phyloP scores from a whole-genome alignment of 495 filamentous ascomycete genomes.

The Penicillium mononematosum region DNA sequence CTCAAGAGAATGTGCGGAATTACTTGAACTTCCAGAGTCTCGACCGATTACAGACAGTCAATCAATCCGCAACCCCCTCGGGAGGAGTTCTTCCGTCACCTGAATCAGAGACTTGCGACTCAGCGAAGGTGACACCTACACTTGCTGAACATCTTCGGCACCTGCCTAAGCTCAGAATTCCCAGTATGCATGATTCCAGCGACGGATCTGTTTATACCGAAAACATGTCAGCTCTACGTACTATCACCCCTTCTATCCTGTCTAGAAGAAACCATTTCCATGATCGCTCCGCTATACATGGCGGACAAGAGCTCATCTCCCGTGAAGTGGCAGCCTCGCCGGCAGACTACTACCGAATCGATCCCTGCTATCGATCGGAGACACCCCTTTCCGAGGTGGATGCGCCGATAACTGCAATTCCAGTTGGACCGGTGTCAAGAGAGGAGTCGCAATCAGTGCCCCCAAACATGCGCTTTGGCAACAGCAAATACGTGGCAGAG shows the following conservation, averaged over 20 bases:
- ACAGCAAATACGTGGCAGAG: background rate
- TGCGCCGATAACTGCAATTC: constrained; percentile 76
- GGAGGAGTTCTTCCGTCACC: no score
- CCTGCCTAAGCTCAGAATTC: constrained; percentile 61
- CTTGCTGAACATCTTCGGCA: constrained; percentile 44
- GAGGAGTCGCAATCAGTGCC: constrained; percentile 84
- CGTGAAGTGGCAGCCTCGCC: background rate
- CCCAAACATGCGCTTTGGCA: constrained; percentile 73
- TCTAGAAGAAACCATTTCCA: background rate
- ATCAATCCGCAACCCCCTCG: constrained; percentile 45
- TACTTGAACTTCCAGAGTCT: constrained; percentile 80
- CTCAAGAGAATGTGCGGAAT: constrained; percentile 86
- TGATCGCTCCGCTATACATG: background rate
- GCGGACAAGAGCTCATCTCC: background rate
- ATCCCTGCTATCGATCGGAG: constrained; percentile 19
- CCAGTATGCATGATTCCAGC: constrained; percentile 19
- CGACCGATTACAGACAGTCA: constrained; percentile 34
- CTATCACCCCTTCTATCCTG: constrained; percentile 3
- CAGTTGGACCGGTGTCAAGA: constrained; percentile 65
- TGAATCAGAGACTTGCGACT: no score
- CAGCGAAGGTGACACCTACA: no score
- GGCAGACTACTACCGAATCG: background rate
- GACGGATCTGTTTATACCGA: constrained; percentile 9
- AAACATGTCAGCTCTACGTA: background rate
- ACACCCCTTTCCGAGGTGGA: constrained; percentile 90